Evolutionary conservation across 805 yeast genomes (phyloP), one percentile per base, ranked within the genome.

Genomic region (Cyberlindnera meyerae): DNA sequence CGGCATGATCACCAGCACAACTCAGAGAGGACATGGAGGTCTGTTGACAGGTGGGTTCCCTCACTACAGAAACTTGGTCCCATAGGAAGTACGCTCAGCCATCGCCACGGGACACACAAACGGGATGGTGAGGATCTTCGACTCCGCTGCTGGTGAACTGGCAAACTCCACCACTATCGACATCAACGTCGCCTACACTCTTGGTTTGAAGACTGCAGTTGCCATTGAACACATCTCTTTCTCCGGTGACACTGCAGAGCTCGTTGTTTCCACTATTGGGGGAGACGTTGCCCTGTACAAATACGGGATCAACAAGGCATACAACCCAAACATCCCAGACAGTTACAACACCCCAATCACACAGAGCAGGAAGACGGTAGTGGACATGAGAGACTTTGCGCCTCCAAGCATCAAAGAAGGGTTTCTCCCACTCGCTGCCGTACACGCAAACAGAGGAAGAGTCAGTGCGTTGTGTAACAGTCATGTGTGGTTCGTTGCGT

Each of bases 101-200:
- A 64, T 89, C 28, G 78, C 87, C 1, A 79, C 95, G 0, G 97
- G 97, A 1, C 96, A 93, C 54, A 74, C 79, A 24, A 82, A 82
- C 55, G 97, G 97, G 0, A 73, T 80, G 24, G 75, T 93, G 0
- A 70, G 96, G 36, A 66, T 90, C 8, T 80, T 88, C 78, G 95
- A 90, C 60, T 80, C 87, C 0, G 77, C 94, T 0, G 76, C 79
- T 39, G 82, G 83, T 15, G 96, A 85, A 43, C 51, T 79, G 6
- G 77, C 71, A 39, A 79, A 77, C 27, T 62, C 72, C 8, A 63
- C 73, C 6, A 78, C 77, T 4, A 62, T 82, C 45, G 84, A 79
- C 44, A 69, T 81, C 25, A 73, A 75, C 48, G 63, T 80, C 9
- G 60, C 77, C 1, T 62, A 65, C 28, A 66, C 77, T 11, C 46